phyloP scores from a whole-genome alignment of 192 early-diverging fungal species.

The Rhizoclosmatium sp. region DNA sequence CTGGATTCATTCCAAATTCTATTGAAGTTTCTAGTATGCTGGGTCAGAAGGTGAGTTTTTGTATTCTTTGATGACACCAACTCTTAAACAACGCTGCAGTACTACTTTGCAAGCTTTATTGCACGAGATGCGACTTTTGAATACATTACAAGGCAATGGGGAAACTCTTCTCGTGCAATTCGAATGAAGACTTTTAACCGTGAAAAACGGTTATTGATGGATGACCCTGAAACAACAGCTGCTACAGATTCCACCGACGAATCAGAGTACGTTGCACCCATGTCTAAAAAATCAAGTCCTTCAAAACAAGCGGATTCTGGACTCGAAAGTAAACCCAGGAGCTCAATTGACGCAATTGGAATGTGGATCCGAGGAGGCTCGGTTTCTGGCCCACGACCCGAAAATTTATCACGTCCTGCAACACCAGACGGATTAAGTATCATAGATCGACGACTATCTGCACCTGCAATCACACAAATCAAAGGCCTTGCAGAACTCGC shows the following conservation, averaged over 20 bases:
- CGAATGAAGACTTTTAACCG: slow-evolving; percentile 39
- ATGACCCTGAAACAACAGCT: slow-evolving; percentile 9
- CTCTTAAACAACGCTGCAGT: slow-evolving; percentile 17
- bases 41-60: slow-evolving; percentile 23
- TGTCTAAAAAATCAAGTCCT: background rate
- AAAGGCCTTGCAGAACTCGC: slow-evolving; percentile 42
- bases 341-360: slow-evolving; percentile 18
- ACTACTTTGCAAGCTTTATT: slow-evolving; percentile 59
- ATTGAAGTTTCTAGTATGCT: slow-evolving; percentile 50
- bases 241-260: background rate
- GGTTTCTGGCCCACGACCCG: background rate
- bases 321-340: background rate
- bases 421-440: background rate
- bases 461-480: background rate
- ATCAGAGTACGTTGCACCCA: slow-evolving; percentile 2
- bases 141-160: slow-evolving; percentile 41
- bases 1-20: slow-evolving; percentile 55
- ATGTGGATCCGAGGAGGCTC: slow-evolving; percentile 7
- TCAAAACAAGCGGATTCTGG: background rate
- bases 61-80: background rate
- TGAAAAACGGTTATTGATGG: background rate
- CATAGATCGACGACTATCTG: slow-evolving; percentile 31
- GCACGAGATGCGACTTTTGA: slow-evolving; percentile 46
- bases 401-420: background rate
- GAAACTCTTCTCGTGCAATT: slow-evolving; percentile 32